These are phyloP conservation scores for Trichoderma lentiforme DNA, from an alignment of 2,329 filamentous ascomycete genomes.

Conservation along the genomic window DNA sequence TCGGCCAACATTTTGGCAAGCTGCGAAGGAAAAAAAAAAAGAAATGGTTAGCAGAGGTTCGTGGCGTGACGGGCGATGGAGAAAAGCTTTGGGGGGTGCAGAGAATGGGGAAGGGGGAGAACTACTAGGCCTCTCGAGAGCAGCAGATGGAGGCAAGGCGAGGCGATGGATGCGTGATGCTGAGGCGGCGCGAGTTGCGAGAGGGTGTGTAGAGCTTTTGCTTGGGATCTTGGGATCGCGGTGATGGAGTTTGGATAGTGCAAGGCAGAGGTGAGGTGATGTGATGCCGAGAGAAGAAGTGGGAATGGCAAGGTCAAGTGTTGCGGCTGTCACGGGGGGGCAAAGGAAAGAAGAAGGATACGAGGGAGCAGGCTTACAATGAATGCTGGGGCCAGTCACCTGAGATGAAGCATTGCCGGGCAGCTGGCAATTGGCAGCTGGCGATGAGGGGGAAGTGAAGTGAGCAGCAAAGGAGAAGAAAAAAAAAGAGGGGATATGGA, in stretches of 20 bases:
- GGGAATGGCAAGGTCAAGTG: slow-evolving; percentile 15
- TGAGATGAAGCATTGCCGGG: slow-evolving; percentile 38
- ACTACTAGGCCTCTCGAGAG: neutral
- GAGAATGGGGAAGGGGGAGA: neutral
- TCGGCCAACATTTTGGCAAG: slow-evolving; percentile 37
- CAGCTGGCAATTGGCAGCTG: slow-evolving; percentile 27
- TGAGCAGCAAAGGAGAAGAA: slow-evolving; percentile 18
- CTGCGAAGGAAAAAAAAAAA: slow-evolving; percentile 21
- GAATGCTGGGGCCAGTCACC: slow-evolving; percentile 31
- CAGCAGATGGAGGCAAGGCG: neutral
- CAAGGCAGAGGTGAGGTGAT: neutral
- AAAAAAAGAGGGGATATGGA: slow-evolving; percentile 25
- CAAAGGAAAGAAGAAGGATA: slow-evolving; percentile 18
- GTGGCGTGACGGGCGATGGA: neutral
- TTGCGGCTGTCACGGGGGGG: slow-evolving; percentile 13
- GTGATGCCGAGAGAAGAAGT: neutral
- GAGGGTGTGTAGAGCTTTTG: neutral
- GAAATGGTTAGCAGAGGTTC: slow-evolving; percentile 1
- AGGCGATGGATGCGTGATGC: neutral
- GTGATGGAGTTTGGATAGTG: neutral
- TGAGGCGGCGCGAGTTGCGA: neutral
- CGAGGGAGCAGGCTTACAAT: slow-evolving; percentile 25
- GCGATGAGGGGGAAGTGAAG: slow-evolving; percentile 18
- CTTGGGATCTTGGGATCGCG: neutral
- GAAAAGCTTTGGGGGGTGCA: neutral